These are phyloP conservation scores for Plectosphaerella cucumerina DNA, from an alignment of 2,329 filamentous ascomycete species.

Conservation along the genomic window DNA sequence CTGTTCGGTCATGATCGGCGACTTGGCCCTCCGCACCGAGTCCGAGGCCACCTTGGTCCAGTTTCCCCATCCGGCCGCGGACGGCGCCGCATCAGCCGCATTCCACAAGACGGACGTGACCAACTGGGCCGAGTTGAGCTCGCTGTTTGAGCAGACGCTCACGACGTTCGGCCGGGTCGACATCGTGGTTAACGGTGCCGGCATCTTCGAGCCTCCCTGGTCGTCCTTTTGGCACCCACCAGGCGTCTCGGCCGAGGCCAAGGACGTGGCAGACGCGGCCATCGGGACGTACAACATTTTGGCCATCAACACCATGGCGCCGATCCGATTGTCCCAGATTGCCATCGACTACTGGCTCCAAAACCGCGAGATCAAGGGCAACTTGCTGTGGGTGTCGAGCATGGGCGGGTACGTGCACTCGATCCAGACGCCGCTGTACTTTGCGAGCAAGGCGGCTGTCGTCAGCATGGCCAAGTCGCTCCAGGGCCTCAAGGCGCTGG, in stretches of 20 bases:
- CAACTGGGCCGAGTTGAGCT: constrained; percentile 18
- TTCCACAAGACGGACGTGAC: constrained; percentile 21
- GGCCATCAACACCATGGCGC: constrained; percentile 19
- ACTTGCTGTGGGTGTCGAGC: constrained; percentile 21
- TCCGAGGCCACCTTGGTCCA: constrained; percentile 13
- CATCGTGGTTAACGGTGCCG: constrained; percentile 13
- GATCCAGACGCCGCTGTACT: constrained; percentile 23
- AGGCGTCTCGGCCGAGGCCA: constrained; percentile 13
- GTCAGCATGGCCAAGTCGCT: constrained; percentile 3
- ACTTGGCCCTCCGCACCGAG: constrained; percentile 16
- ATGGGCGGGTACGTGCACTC: constrained; percentile 22
- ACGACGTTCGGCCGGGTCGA: constrained; percentile 11
- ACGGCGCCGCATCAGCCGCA: background rate
- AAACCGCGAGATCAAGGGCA: constrained; percentile 28
- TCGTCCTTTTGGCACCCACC: constrained; percentile 21
- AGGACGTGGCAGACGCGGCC: constrained; percentile 14
- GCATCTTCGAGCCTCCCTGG: constrained; percentile 20
- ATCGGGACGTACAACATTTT: constrained; percentile 18
- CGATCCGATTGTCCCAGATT: constrained; percentile 20
- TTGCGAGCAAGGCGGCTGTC: constrained; percentile 22
- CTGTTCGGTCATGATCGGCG: constrained; percentile 20
- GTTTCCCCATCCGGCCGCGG: constrained; percentile 6
- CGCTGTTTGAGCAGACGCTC: constrained; percentile 15
- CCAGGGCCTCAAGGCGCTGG: background rate
- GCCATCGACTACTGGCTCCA: constrained; percentile 24